Percentiles rank a stretch among this genome's conserved stretches.
Evolutionary conservation across 2,329 filamentous ascomycete species (phyloP).

Genomic region (Fusarium vanettenii): DNA sequence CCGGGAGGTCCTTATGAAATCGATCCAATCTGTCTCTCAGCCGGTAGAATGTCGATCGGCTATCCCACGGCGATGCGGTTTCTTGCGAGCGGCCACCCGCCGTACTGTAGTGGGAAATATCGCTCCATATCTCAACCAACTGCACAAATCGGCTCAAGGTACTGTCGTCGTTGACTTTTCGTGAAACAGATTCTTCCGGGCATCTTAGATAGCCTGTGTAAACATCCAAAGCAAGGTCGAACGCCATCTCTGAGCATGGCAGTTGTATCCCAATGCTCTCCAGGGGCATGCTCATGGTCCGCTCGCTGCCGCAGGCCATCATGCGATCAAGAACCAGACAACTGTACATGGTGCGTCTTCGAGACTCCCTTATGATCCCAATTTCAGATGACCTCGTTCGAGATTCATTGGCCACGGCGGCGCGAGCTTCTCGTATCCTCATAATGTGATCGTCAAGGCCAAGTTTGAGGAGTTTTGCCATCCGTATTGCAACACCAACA

Average conservation of each 20-base stretch:
- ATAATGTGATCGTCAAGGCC: slow-evolving; percentile 63
- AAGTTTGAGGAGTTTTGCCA: slow-evolving; percentile 71
- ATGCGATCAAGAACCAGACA: slow-evolving; percentile 79
- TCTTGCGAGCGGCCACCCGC: slow-evolving; percentile 64
- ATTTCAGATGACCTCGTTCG: slow-evolving; percentile 33
- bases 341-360: slow-evolving; percentile 78
- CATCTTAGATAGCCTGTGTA: slow-evolving; percentile 60
- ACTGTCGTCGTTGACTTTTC: slow-evolving; percentile 55
- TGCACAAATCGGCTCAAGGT: slow-evolving; percentile 65
- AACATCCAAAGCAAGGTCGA: slow-evolving; percentile 70
- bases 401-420: background rate
- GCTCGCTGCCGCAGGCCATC: slow-evolving; percentile 71
- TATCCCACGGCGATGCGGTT: slow-evolving; percentile 68
- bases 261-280: slow-evolving; percentile 73
- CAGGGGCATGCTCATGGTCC: slow-evolving; percentile 68
- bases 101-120: slow-evolving; percentile 68
- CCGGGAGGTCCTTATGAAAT: slow-evolving; percentile 58
- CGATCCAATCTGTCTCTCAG: slow-evolving; percentile 62
- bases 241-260: slow-evolving; percentile 74
- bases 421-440: background rate
- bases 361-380: slow-evolving; percentile 70
- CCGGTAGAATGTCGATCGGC: slow-evolving; percentile 63
- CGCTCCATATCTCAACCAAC: slow-evolving; percentile 69
- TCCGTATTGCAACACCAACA: slow-evolving; percentile 71
- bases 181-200: slow-evolving; percentile 28